Evolutionary conservation across 768 basidiomycete species (phyloP).

Genomic region (Trametes gibbosa): DNA sequence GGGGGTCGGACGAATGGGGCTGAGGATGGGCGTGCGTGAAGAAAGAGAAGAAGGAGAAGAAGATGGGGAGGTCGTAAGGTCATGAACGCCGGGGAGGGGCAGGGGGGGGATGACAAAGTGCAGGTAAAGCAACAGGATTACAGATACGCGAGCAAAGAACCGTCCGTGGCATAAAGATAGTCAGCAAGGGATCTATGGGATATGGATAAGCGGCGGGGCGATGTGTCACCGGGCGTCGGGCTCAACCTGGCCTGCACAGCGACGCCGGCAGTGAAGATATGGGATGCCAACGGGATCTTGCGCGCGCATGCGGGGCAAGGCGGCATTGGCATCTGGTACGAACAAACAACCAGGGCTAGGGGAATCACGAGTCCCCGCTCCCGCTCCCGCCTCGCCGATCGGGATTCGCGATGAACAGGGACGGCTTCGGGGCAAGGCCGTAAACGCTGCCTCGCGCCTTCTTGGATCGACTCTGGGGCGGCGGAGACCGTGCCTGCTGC

Average conservation of each 20-base stretch:
- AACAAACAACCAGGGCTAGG: too few relatives aligned
- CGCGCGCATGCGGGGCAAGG: not conserved
- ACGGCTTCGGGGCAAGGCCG: slow-evolving; percentile 60
- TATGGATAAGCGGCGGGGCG: slow-evolving; percentile 1
- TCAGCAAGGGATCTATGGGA: slow-evolving; percentile 7
- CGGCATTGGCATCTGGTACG: not conserved
- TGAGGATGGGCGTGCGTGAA: too few relatives aligned
- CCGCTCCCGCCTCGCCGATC: slow-evolving; percentile 33
- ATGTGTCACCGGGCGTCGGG: not conserved
- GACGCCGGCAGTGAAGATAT: not conserved
- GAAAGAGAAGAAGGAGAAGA: too few relatives aligned
- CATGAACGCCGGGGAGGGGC: not conserved
- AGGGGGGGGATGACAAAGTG: not conserved
- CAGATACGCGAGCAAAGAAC: slow-evolving; percentile 2
- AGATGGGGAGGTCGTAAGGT: slow-evolving; percentile 1
- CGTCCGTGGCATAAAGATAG: slow-evolving; percentile 12
- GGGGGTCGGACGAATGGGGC: not conserved
- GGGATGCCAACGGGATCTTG: not conserved
- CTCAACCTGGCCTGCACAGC: too few relatives aligned
- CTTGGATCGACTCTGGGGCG: slow-evolving; percentile 43
- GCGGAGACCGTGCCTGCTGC: slow-evolving; percentile 39
- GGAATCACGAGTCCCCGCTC: slow-evolving; percentile 22
- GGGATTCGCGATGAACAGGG: slow-evolving; percentile 75
- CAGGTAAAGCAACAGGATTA: slow-evolving; percentile 9
- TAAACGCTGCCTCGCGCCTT: slow-evolving; percentile 43